phyloP scores from a whole-genome alignment of 192 early-diverging fungal genomes.

The Entrophospora sp. region DNA sequence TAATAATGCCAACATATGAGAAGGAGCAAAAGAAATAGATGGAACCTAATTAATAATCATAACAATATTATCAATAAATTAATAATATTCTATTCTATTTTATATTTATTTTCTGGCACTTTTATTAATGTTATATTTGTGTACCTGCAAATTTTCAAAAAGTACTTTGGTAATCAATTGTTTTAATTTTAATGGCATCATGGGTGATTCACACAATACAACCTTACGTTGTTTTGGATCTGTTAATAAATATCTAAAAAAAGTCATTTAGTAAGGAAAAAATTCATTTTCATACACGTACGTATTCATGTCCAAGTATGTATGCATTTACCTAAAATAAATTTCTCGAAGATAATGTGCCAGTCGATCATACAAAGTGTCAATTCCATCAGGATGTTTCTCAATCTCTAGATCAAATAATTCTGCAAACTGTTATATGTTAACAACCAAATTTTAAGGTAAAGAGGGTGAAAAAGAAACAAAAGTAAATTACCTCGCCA shows the following conservation, averaged over 20 bases:
- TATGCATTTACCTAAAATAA: constrained; percentile 14
- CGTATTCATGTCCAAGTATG: too few relatives aligned
- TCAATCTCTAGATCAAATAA: constrained; percentile 18
- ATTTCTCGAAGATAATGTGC: constrained; percentile 24
- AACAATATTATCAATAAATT: neutral
- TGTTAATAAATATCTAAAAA: constrained; percentile 54
- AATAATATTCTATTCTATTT: neutral
- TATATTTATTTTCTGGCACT: too few relatives aligned
- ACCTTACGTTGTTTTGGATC: constrained; percentile 82
- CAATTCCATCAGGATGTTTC: constrained; percentile 5
- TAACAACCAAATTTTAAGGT: neutral
- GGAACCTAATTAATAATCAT: constrained; percentile 46
- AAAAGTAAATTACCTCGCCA: constrained; percentile 30
- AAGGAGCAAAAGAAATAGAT: constrained; percentile 65
- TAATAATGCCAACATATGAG: constrained; percentile 61
- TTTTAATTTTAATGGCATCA: constrained; percentile 62
- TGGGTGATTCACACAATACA: constrained; percentile 64
- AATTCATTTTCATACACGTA: too few relatives aligned
- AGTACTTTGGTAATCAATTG: constrained; percentile 60
- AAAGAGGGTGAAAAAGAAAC: neutral
- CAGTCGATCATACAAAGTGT: constrained; percentile 14
- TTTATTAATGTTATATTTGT: too few relatives aligned
- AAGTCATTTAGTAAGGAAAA: neutral
- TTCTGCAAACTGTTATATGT: constrained; percentile 21
- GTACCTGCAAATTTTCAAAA: constrained; percentile 64